Base-by-base conservation (phyloP, 768 basidiomycete species). In the Naganishia vaughanmartiniae region DNA sequence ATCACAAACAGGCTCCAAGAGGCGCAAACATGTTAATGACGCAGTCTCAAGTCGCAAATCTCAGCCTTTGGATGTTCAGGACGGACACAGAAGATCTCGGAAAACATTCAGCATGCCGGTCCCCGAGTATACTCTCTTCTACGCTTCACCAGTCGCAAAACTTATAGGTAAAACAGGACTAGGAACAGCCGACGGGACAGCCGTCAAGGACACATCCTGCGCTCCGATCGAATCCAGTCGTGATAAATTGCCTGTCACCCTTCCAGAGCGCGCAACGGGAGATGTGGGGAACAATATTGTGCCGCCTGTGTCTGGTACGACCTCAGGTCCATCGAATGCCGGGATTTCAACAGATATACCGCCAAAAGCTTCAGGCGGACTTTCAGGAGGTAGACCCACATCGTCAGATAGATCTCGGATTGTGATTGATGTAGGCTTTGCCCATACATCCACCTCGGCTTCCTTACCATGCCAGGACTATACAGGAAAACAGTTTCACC, bases 51-150 rank as follows among this genome's bases (percentile, higher is more conserved):
- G 48, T 24, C 48, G 48, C n/a, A 51, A 26, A 26, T n/a, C 48
- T 51, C 24, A 51, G 19, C 19, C 48, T 51, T 24, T 12, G 7
- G 30, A 55, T 55, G 4, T 55, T 26, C 30, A 55, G 54, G 54
- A 55, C 30, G 54, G 9, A 55, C 28, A 55, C 30, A 55, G 54
- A 26, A 46, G 30, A 9, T 4, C 42, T 21, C 21, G 39, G 9
- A 26, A 42, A 39, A 63, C 39, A 21, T 63, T 45, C 60, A 63
- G 60, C 28, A 46, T 45, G 60, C 60, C 60, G 4, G 24, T 63
- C 14, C 39, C 42, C 14, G 60, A 63, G 15, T 26, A 30, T n/a
- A 24, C 60, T 30, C 36, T 63, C 7, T 63, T 63, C 19, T 63
- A 63, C 42, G 60, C 19, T 5, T 28, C 39, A 12, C 60, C 60